Base-by-base conservation (phyloP, 805 yeast species). In the Limtongozyma cylindracea region DNA sequence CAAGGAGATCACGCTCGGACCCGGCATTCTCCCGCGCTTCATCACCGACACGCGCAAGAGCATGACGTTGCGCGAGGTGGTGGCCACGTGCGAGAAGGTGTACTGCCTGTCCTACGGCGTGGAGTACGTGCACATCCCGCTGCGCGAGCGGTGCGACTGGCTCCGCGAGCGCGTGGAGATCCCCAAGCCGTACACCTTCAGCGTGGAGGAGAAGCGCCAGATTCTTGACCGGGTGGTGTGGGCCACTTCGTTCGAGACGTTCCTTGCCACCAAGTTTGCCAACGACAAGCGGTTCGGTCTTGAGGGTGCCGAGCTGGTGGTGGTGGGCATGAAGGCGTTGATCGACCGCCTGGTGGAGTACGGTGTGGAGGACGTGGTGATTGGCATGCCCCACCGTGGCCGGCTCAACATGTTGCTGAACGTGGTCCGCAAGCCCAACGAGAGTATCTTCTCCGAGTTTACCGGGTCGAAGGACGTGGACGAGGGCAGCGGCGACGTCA, bases 341-440 rank as follows among this genome's bases (percentile, higher is more conserved):
- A 80, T 88, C 43, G 99, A 88, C 50, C 69, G 80, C 33, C 62
- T 93, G 20, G 96, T 82, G 22, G 91, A 74, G 33, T 53, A 56
- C 29, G 99, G 99, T 37, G 71, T 84, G 23, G 94, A 82, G 51
- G 96, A 84, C 45, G 69, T 88, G 29, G 91, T 84, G 38, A 72
- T 88, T 37, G 99, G 99, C 56, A 88, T 88, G 96, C 95, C 99
- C 24, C 99, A 88, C 53, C 76, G 99, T 63, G 99, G 99, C 53
- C 71, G 99, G 57, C 61, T 88, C 39, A 88, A 88, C 50, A 82
- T 88, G 71, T 64, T 88, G 50, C 78, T 96, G 28, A 88, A 88
- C 55, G 96, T 88, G 38, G 95, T 88, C 22, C 74, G 98, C 56
- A 88, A 88, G 49, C 96, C 98, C 38, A 82, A 88, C 46, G 96